A percentile compares a stretch with the other conserved stretches of the same genome.
Conservation (phyloP, 371 early-diverging fungal genomes). For the Mortierella sp. region DNA sequence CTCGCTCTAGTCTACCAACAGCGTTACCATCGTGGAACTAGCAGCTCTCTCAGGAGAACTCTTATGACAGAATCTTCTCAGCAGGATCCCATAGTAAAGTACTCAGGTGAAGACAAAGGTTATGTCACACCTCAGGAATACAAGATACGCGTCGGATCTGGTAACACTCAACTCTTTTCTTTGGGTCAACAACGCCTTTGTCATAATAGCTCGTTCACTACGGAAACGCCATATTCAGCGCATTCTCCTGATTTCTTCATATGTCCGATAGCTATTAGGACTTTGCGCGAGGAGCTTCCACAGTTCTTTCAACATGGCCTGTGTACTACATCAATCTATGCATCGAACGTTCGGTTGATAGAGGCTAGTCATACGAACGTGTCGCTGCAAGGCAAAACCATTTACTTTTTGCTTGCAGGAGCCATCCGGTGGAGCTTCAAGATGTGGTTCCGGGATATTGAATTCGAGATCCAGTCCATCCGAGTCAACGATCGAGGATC, state of each 20-base stretch:
- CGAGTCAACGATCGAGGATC: slow-evolving; percentile 49
- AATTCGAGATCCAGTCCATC: slow-evolving; percentile 51
- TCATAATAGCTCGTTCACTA: background rate
- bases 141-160: slow-evolving; percentile 37
- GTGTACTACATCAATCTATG: slow-evolving; percentile 41
- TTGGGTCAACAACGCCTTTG: no score
- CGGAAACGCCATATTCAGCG: no score
- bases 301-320: slow-evolving; percentile 41
- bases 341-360: slow-evolving; percentile 37
- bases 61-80: slow-evolving; percentile 12
- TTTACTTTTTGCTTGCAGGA: slow-evolving; percentile 50
- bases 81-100: slow-evolving; percentile 16
- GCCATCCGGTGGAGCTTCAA: slow-evolving; percentile 54
- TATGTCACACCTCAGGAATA: slow-evolving; percentile 30
- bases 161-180: slow-evolving; percentile 5
- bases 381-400: slow-evolving; percentile 36
- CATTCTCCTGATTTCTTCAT: no score
- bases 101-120: slow-evolving; percentile 15
- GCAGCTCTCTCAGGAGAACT: background rate
- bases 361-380: slow-evolving; percentile 53
- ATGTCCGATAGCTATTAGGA: slow-evolving; percentile 30
- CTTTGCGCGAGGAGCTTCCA: slow-evolving; percentile 44
- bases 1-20: background rate
- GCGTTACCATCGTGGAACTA: background rate
- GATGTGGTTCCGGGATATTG: slow-evolving; percentile 52